Evolutionary conservation across 2,329 filamentous ascomycete species (phyloP).

Genomic region (Microdochium paspali): DNA sequence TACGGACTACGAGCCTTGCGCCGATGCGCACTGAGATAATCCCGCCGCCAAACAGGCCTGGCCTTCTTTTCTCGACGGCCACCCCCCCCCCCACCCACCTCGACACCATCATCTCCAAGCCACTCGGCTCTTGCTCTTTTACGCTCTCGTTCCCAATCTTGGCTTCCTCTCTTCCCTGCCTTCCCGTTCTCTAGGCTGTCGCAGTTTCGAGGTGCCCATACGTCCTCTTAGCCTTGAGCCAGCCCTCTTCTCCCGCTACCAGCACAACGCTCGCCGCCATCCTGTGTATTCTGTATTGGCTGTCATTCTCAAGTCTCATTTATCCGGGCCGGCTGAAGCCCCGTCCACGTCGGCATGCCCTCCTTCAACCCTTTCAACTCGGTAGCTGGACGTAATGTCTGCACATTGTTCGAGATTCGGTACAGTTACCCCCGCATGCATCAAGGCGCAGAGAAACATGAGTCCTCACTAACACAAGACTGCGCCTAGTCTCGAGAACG

Average conservation of each 20-base stretch:
- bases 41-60: background rate
- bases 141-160: slow-evolving; percentile 1
- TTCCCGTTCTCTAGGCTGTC: too few species aligned
- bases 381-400: slow-evolving; percentile 39
- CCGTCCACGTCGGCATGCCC: slow-evolving; percentile 31
- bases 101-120: background rate
- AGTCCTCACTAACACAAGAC: background rate
- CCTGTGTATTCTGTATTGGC: background rate
- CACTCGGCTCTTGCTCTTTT: slow-evolving; percentile 2
- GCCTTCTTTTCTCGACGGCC: background rate
- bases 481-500: slow-evolving; percentile 56
- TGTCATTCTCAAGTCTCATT: background rate
- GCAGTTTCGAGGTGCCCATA: too few species aligned
- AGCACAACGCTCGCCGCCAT: too few species aligned
- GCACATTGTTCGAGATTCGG: slow-evolving; percentile 50
- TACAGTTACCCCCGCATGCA: slow-evolving; percentile 15
- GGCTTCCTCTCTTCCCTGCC: background rate
- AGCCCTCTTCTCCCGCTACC: too few species aligned
- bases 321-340: background rate
- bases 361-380: slow-evolving; percentile 47
- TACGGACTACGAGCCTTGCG: background rate
- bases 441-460: background rate
- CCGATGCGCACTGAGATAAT: slow-evolving; percentile 1
- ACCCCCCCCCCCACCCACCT: too few species aligned
- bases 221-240: too few species aligned